Evolutionary conservation across 148 eudicot genomes (phyloP), one percentile per base, ranked within the genome.

Genomic region (Vaccinium vitisidaea): DNA sequence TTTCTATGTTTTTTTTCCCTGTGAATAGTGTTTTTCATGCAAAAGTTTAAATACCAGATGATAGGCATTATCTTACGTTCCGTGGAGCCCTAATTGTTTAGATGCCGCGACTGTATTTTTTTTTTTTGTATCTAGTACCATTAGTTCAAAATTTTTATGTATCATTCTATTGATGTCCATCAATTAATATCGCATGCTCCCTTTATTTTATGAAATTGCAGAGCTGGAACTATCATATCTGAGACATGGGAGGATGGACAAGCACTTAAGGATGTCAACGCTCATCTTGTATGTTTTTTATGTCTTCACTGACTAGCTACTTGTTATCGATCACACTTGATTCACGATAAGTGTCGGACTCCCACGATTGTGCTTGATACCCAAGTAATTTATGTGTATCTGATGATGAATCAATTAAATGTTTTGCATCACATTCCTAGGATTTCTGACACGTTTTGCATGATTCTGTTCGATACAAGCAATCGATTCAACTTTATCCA

Each of bases 221-320:
- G 99, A 90, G 94, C 98, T 79, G 99, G 99, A 81, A 93, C 96
- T n/a, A 91, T 97, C 82, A 93, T 97, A 90, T 95, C 99, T 23
- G 99, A 97, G 91, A 92, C 98, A 49, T 97, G 99, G 99, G 99
- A 97, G 85, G 99, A 97, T 86, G 99, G 99, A 56, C 98, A 94
- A 89, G 94, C 94, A 65, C 80, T 97, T 70, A 97, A 95, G 88
- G 99, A 97, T 87, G 86, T 95, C 70, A 95, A 91, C 90, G 83
- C 90, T 87, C 98, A 95, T 81, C 93, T 95, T 83, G 99, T 97
- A 90, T 88, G 98, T 82, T 76, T 84, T 48, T 53, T 70, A n/a
- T 69, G 56, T 36, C 19, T 8, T 65, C 39, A 27, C 23, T 49
- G 30, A 59, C 55, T 56, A 79, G 27, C 54, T 65, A 9, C 71